Evolutionary conservation across 306 rosid genomes (phyloP).

Genomic region (Quercus mongolica): DNA sequence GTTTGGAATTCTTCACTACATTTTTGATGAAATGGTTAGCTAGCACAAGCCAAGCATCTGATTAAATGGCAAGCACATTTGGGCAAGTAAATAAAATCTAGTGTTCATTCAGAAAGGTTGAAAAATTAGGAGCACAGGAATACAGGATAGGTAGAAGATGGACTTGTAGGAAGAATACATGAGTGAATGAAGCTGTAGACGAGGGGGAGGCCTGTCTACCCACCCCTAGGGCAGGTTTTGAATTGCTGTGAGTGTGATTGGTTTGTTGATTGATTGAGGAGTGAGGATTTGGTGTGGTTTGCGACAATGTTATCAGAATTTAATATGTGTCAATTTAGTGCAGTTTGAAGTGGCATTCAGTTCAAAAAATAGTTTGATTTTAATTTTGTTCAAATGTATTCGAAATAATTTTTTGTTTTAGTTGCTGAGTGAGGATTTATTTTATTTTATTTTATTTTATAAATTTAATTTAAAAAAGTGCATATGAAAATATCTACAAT

Average conservation of each 20-base stretch:
- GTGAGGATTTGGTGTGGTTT: slow-evolving; percentile 4
- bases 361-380: neutral
- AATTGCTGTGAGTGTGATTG: neutral
- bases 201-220: no score
- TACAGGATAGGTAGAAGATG: no score
- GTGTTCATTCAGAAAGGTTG: no score
- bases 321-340: neutral
- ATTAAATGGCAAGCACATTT: no score
- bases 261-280: neutral
- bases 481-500: neutral
- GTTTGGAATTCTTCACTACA: no score
- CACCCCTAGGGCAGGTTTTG: neutral
- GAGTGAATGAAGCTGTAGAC: no score
- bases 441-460: no score
- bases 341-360: neutral
- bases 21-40: no score
- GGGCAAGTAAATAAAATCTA: no score
- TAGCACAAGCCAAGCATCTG: no score
- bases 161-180: no score
- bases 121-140: no score
- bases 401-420: neutral
- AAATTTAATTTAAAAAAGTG: neutral
- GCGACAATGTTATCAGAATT: neutral
- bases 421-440: neutral
- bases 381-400: neutral